Base-by-base conservation (phyloP, 2,329 filamentous ascomycete genomes). In the Triangularia setosa region DNA sequence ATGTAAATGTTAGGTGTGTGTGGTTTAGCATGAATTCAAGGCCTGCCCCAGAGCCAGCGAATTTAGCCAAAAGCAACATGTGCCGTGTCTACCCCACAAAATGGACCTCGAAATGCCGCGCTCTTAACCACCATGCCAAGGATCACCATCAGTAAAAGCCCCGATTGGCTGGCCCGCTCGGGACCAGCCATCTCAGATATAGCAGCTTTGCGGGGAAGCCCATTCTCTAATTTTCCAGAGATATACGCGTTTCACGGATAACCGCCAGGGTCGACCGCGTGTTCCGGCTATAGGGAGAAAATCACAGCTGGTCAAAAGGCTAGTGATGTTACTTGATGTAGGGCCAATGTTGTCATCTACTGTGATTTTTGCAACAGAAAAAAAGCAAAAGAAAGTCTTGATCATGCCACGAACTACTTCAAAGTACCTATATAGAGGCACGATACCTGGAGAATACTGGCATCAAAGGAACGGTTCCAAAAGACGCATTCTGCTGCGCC, bases 21-120 rank as follows among this genome's bases (percentile, higher is more conserved):
- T 75, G 74, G 59, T 76, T 70, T 24, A 77, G 74, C 52, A 66
- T 79, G 62, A 66, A 66, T 66, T 33, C 28, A 25, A 52, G 40
- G 30, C n/a, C 44, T 35, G 30, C 60, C 58, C 62, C 65, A 48
- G 40, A 48, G n/a, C 35, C 33, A 54, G 44, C 28, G n/a, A 35
- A 66, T 66, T 66, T 64, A 66, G 65, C 40, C 65, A 66, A 64
- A 66, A 66, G 30, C 1, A 48, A 18, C 40, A 48, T 48, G 40
- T 48, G 40, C 40, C 40, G 40, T 21, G 8, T 12, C 24, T 64
- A 33, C 65, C 65, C 65, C 62, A 66, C 58, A 62, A 40, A 62
- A 27, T 66, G 54, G n/a, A 55, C 56, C 3, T 48, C 40, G n/a
- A 48, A 48, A 21, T 48, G 40, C 40, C 40, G 40, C 8, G 4